Base-by-base conservation (phyloP, 768 basidiomycete species). In the Suillus spraguei region DNA sequence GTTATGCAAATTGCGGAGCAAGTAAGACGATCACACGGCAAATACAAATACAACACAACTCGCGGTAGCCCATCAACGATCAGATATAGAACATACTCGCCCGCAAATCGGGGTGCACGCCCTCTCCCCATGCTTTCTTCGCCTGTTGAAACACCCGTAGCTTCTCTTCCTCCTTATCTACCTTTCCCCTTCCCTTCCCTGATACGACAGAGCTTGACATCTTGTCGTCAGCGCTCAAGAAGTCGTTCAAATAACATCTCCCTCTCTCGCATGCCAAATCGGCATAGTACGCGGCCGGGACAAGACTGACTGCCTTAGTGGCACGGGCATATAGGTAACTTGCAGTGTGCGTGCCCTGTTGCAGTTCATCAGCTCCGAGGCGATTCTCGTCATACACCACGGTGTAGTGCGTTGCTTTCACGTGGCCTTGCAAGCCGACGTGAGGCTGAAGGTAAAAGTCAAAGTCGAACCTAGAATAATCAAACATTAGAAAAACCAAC, bases 181-280 rank as follows among this genome's bases (percentile, higher is more conserved):
- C 47, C 66, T 67, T 66, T 8, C 79, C 67, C 64, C 73, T 62
- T 78, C 81, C 67, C 76, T 80, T 62, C 66, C 64, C 60, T 61
- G 78, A 61, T 71, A 73, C 61, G 68, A 70, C 42, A 67, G 67
- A 5, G 69, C 80, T 59, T 32, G 80, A 80, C 14, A 76, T 66
- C 72, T 87, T 82, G 69, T 84, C 83, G 24, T 84, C 83, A 2
- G 80, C 72, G 49, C 78, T 83, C 72, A 94, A 73, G 59, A 92
- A 87, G 2, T 88, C 86, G 65, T 92, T 90, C 49, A 94, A 66
- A 68, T 92, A 94, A 70, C 81, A 89, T 38, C 92, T 77, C 0
- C 89, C 92, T 13, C 92, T 79, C 74, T 94, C 92, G 72, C 91
- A 93, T 2, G 91, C 92, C 59, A 93, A 76, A 74, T 94, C 91